Evolutionary conservation across 2,329 filamentous ascomycete genomes (phyloP).

Genomic region (Fusarium metavorans): DNA sequence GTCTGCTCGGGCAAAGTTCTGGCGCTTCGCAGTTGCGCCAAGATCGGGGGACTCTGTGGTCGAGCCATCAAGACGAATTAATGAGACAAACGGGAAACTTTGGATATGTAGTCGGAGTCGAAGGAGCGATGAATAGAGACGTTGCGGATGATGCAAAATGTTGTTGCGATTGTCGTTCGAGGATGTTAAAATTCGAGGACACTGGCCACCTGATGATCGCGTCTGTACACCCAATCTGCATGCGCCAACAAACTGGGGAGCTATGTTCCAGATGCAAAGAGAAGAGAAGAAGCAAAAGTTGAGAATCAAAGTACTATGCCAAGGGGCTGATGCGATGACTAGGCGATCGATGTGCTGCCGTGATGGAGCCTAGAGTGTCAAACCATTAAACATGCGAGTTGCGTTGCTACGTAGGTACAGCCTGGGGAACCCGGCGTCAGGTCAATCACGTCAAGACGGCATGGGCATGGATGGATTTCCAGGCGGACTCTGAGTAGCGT

Average conservation of each 20-base stretch:
- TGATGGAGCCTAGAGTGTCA: constrained; percentile 18
- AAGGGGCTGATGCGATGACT: background rate
- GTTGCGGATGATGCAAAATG: constrained; percentile 17
- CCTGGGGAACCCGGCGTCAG: constrained; percentile 34
- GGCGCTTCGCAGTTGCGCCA: constrained; percentile 68
- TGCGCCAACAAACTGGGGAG: constrained; percentile 13
- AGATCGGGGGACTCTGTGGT: constrained; percentile 63
- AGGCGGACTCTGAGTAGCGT: constrained; percentile 29
- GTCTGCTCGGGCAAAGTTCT: constrained; percentile 64
- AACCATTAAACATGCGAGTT: constrained; percentile 35
- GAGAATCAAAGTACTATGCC: constrained; percentile 4
- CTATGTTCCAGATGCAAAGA: background rate
- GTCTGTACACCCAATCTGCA: constrained; percentile 27
- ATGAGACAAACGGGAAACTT: constrained; percentile 1
- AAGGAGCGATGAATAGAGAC: background rate
- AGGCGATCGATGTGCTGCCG: constrained; percentile 18
- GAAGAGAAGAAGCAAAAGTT: constrained; percentile 14
- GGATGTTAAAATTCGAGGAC: constrained; percentile 16
- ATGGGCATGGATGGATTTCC: constrained; percentile 5
- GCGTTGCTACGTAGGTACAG: constrained; percentile 14
- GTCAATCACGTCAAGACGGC: constrained; percentile 42
- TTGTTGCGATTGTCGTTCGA: constrained; percentile 24
- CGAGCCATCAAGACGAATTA: constrained; percentile 62
- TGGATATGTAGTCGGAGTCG: background rate
- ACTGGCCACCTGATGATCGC: constrained; percentile 27